Evolutionary conservation across 305 asterid genomes (phyloP), one percentile per base, ranked within the genome.

Genomic region (Fraxinus greggii): DNA sequence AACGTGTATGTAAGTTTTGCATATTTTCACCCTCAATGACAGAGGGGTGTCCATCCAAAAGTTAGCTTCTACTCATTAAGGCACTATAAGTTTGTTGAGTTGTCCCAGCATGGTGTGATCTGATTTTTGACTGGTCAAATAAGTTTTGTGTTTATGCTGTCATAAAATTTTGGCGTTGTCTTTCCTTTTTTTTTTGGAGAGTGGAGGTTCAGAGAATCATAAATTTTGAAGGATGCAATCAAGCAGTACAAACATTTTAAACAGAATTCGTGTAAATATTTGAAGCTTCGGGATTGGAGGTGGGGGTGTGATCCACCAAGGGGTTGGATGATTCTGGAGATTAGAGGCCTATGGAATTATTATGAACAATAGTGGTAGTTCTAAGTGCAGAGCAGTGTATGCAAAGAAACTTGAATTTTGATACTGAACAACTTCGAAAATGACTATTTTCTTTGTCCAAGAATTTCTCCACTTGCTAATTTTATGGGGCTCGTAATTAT

Each of bases 391-490:
- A 24, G 7, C 36, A 51, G 61, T 51, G 21, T 48, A 4, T 51
- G 23, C 23, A 4, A 51, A 51, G 61, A 17, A 51, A 17, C 61
- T 19, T 7, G 33, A 61, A 17, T 77, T 77, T 33, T 69, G 33
- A 8, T 80, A 77, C 70, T 78, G 48, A 80, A 40, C 76, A 24
- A 80, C 79, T 78, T 61, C 33, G 76, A 65, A 61, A 33, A 38
- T 15, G 29, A 19, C 74, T 35, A 63, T 26, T 65, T 65, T 19
- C 59, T n/a, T 35, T n/a, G n/a, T n/a, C n/a, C n/a, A n/a, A n/a
- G n/a, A n/a, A 54, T 85, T 8, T 38, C 38, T 33, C 75, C 48
- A 45, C 59, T 67, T 80, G 65, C 40, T 78, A 24, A 7, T 21
- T 73, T 40, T 7, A 28, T 67, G 36, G 36, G n/a, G 35, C n/a